These are phyloP conservation scores for Avicennia marina DNA, from an alignment of 257 asterid genomes.

Conservation along the genomic window DNA sequence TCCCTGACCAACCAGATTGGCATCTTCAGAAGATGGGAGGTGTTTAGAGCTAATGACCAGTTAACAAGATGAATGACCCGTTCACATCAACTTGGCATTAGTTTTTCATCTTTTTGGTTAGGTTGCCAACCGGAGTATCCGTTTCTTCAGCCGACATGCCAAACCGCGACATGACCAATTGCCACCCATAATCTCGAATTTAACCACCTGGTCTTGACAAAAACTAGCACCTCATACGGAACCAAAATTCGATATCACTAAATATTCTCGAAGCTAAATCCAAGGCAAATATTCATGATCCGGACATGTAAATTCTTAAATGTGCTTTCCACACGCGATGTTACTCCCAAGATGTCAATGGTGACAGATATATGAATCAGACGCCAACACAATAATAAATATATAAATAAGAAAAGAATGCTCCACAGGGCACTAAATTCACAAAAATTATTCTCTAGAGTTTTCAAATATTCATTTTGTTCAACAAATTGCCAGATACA, in stretches of 20 bases:
- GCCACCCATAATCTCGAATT: too few relatives aligned
- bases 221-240: not conserved
- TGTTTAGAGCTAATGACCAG: too few relatives aligned
- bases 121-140: too few relatives aligned
- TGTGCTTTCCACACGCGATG: not conserved
- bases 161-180: too few relatives aligned
- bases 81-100: too few relatives aligned
- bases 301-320: not conserved
- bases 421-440: constrained; percentile 13
- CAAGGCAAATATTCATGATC: not conserved
- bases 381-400: not conserved
- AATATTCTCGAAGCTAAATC: not conserved
- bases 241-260: not conserved
- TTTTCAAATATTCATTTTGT: constrained; percentile 17
- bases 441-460: constrained; percentile 23
- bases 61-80: too few relatives aligned
- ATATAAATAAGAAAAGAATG: not conserved
- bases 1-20: too few relatives aligned
- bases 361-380: not conserved
- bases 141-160: too few relatives aligned
- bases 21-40: too few relatives aligned
- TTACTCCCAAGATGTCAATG: not conserved
- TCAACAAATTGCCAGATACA: constrained; percentile 29
- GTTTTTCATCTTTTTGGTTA: too few relatives aligned
- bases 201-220: not conserved